A percentile compares a stretch with the other conserved stretches of the same genome.
These are phyloP conservation scores for Fusarium sp. DNA, from an alignment of 2,329 filamentous ascomycete genomes.

Conservation along the genomic window DNA sequence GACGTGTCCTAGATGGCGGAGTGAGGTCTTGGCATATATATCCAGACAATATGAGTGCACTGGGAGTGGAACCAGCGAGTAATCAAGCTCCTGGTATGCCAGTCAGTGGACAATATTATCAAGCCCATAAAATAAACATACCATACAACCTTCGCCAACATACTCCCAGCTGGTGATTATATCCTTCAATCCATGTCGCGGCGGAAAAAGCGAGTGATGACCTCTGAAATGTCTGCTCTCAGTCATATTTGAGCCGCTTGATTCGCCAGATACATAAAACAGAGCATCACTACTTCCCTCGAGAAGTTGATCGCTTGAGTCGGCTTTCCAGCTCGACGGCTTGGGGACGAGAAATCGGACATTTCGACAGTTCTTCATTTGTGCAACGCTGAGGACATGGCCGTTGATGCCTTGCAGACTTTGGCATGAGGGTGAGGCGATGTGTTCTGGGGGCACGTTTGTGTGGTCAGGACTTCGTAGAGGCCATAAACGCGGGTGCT, in stretches of 20 bases:
- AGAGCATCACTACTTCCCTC: background rate
- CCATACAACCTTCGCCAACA: background rate
- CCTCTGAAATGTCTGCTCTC: background rate
- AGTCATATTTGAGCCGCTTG: background rate
- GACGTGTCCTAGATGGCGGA: accelerated
- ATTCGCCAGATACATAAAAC: background rate
- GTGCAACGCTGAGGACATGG: background rate
- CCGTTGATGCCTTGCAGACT: background rate
- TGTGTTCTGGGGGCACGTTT: background rate
- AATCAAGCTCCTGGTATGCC: background rate
- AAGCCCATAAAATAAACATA: background rate
- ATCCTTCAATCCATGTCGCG: background rate
- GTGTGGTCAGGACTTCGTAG: accelerated
- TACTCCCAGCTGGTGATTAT: background rate
- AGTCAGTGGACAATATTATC: background rate
- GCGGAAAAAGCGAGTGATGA: background rate
- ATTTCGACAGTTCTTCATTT: constrained; percentile 16
- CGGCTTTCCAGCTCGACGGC: background rate
- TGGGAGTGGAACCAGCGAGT: background rate
- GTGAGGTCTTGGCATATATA: background rate
- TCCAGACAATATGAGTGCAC: constrained; percentile 10
- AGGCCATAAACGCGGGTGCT: background rate
- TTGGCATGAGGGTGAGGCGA: constrained; percentile 1
- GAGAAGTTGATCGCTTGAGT: background rate
- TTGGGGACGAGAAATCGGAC: background rate